phyloP scores from a whole-genome alignment of 345 rosid genomes.

The Hirschfeldia incana region DNA sequence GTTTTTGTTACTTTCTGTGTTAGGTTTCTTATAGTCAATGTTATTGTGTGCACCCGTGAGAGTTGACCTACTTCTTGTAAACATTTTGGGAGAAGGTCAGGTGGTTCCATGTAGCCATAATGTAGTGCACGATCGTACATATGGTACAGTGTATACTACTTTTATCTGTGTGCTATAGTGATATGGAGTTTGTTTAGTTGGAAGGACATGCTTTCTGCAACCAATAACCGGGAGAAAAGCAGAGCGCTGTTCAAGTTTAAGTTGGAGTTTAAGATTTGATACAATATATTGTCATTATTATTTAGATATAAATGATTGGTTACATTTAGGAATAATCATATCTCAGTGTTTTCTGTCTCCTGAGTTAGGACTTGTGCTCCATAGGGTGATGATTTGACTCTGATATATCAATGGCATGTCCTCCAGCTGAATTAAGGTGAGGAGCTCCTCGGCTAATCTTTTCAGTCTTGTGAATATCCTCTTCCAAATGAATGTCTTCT shows the following conservation, averaged over 20 bases:
- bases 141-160: neutral
- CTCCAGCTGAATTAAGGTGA: constrained; percentile 27
- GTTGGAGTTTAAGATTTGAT: neutral
- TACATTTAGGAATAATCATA: neutral
- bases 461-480: constrained; percentile 45
- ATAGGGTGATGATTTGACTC: constrained; percentile 35
- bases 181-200: neutral
- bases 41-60: neutral
- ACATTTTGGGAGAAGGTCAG: neutral
- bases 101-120: neutral
- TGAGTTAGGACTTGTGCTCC: constrained; percentile 39
- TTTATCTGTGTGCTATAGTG: neutral
- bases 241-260: neutral
- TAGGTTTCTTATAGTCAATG: neutral
- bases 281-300: neutral
- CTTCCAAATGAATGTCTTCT: constrained; percentile 53
- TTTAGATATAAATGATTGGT: constrained; percentile 1
- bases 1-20: neutral
- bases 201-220: neutral
- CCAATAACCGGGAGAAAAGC: neutral
- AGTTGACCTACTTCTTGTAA: neutral
- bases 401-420: constrained; percentile 35
- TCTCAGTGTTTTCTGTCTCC: neutral
- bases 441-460: constrained; percentile 26
- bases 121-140: neutral